Percentiles rank a stretch among this genome's conserved stretches.
Evolutionary conservation across 2,329 filamentous ascomycete species (phyloP).

Genomic region (Salinomyces thailandicus): DNA sequence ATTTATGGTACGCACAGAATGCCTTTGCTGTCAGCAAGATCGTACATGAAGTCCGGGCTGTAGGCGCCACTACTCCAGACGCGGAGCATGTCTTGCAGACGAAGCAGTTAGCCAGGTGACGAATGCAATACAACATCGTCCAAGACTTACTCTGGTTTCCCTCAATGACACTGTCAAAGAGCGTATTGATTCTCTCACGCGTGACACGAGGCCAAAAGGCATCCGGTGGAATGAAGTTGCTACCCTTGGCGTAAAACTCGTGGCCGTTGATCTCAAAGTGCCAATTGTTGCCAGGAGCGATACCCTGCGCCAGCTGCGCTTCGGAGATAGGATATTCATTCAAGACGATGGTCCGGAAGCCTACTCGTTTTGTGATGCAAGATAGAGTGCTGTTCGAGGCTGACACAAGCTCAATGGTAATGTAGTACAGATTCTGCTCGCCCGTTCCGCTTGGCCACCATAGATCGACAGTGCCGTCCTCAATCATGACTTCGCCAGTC

Average conservation of each 20-base stretch:
- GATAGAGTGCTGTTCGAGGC: slow-evolving; percentile 27
- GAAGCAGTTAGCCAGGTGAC: not conserved
- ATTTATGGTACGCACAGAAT: too few species aligned
- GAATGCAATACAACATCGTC: not conserved
- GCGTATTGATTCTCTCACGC: slow-evolving; percentile 37
- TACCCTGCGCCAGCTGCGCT: slow-evolving; percentile 42
- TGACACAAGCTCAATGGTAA: slow-evolving; percentile 41
- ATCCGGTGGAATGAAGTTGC: slow-evolving; percentile 53
- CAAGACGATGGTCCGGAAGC: slow-evolving; percentile 52
- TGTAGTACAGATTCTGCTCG: slow-evolving; percentile 43
- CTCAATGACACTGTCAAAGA: slow-evolving; percentile 46
- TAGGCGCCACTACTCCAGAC: slow-evolving; percentile 53
- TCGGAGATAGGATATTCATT: slow-evolving; percentile 46
- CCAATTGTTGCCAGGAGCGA: slow-evolving; percentile 50
- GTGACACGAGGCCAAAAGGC: slow-evolving; percentile 54
- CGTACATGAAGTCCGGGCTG: slow-evolving; percentile 51
- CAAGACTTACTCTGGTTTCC: slow-evolving; percentile 43
- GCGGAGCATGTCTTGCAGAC: slow-evolving; percentile 43
- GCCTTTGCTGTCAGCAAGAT: slow-evolving; percentile 51
- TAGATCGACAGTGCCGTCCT: slow-evolving; percentile 37
- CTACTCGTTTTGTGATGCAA: slow-evolving; percentile 44
- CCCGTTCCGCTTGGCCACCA: slow-evolving; percentile 54
- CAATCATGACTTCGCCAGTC: slow-evolving; percentile 39
- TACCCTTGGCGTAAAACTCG: slow-evolving; percentile 54
- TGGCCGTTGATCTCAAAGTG: slow-evolving; percentile 57